phyloP scores from a whole-genome alignment of 1,139 yeast species.

The Yamadazyma pseudoaaseri region DNA sequence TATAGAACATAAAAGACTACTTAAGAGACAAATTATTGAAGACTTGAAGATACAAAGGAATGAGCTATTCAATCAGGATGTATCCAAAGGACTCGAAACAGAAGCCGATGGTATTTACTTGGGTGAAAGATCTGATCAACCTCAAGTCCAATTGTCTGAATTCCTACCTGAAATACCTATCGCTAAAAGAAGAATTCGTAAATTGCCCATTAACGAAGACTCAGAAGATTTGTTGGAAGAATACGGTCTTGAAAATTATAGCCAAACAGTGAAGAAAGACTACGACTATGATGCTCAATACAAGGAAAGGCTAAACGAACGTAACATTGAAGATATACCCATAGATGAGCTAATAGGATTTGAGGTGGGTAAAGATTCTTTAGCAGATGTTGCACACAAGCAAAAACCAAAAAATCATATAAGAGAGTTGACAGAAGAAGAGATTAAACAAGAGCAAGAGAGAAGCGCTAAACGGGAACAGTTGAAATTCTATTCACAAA shows the following conservation, averaged over 20 bases:
- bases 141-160: constrained; percentile 22
- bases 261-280: constrained; percentile 21
- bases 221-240: constrained; percentile 39
- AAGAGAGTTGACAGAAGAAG: constrained; percentile 26
- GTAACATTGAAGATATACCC: constrained; percentile 24
- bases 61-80: constrained; percentile 13
- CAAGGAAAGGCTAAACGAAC: constrained; percentile 18
- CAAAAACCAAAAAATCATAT: constrained; percentile 10
- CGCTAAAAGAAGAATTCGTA: constrained; percentile 25
- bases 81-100: constrained; percentile 9
- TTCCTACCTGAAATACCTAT: constrained; percentile 25
- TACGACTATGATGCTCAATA: constrained; percentile 31
- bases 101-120: constrained; percentile 38
- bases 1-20: constrained; percentile 34
- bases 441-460: constrained; percentile 23
- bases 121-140: constrained; percentile 20
- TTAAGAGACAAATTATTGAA: constrained; percentile 36
- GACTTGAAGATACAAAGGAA: constrained; percentile 25
- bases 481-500: constrained; percentile 26
- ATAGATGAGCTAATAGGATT: constrained; percentile 35
- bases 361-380: constrained; percentile 29
- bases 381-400: constrained; percentile 8
- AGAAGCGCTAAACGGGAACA: constrained; percentile 26
- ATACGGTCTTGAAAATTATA: constrained; percentile 37
- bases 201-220: constrained; percentile 28